Conservation (phyloP, 2,329 filamentous ascomycete species). For the Aspergillus bombycis region DNA sequence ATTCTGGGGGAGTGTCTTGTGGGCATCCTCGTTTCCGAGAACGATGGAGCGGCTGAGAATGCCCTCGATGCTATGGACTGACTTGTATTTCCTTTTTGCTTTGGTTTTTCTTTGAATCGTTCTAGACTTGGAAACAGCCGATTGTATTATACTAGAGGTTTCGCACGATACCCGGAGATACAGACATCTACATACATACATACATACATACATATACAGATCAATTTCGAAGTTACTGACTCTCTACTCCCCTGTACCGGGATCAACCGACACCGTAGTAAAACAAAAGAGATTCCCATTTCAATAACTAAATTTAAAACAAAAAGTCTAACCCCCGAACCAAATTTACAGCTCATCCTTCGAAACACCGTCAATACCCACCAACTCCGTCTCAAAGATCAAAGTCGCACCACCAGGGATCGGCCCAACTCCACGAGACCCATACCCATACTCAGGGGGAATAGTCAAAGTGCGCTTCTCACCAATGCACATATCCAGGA, state of each 20-base stretch:
- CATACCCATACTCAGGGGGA: constrained; percentile 84
- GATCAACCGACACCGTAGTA: neutral
- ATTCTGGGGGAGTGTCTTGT: constrained; percentile 65
- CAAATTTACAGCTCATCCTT: constrained; percentile 49
- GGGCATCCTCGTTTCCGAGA: constrained; percentile 62
- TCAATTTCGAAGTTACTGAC: neutral
- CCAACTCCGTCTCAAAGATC: constrained; percentile 89
- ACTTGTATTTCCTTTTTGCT: constrained; percentile 16
- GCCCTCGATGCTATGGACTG: constrained; percentile 64
- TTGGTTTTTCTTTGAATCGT: neutral
- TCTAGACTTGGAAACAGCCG: neutral
- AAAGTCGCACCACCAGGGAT: constrained; percentile 82
- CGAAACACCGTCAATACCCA: constrained; percentile 76
- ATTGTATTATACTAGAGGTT: constrained; percentile 9
- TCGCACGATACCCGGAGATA: constrained; percentile 7
- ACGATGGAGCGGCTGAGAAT: constrained; percentile 44
- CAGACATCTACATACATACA: constrained; percentile 9
- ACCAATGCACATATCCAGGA: constrained; percentile 92
- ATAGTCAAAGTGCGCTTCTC: constrained; percentile 91
- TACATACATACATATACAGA: constrained; percentile 1
- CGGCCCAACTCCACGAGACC: constrained; percentile 72
- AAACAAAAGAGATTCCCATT: neutral
- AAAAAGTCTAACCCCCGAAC: neutral
- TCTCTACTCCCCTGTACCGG: neutral
- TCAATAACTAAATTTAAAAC: neutral